phyloP scores from a whole-genome alignment of 768 basidiomycete species.

The Cystobasidiopsis lactophilus region DNA sequence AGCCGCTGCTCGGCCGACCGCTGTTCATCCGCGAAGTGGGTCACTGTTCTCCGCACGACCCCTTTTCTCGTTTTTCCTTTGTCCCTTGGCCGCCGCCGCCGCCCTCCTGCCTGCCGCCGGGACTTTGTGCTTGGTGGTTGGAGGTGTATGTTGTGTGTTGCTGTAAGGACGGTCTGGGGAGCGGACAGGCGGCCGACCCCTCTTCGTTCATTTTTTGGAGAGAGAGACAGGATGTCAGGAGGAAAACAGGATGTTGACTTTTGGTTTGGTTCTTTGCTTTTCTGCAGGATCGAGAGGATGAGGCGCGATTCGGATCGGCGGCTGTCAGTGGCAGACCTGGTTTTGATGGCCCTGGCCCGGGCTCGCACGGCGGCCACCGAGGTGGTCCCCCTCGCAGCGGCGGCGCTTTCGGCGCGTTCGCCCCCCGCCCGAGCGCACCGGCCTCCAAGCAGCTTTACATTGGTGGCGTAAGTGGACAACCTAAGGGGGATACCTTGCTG shows the following conservation, averaged over 20 bases:
- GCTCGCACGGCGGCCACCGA: slow-evolving; percentile 13
- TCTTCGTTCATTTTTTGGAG: too few species aligned
- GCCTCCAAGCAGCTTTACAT: slow-evolving; percentile 8
- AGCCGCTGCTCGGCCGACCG: slow-evolving; percentile 69
- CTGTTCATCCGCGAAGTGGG: slow-evolving; percentile 89
- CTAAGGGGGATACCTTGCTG: background rate
- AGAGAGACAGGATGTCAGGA: background rate
- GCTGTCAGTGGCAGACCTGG: slow-evolving; percentile 55
- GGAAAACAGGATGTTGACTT: background rate
- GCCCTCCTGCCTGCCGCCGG: background rate
- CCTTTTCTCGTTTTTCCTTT: background rate
- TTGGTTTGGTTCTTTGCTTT: background rate
- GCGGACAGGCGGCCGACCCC: too few species aligned
- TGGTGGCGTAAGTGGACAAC: slow-evolving; percentile 1
- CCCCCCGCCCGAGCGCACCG: background rate
- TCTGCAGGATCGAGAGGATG: slow-evolving; percentile 75
- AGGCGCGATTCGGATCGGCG: slow-evolving; percentile 83
- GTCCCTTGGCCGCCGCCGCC: background rate
- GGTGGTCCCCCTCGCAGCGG: slow-evolving; percentile 12
- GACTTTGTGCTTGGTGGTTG: too few species aligned
- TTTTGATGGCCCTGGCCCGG: slow-evolving; percentile 15
- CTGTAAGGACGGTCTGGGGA: background rate
- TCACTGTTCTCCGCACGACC: background rate
- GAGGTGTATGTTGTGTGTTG: background rate
- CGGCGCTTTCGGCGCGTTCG: slow-evolving; percentile 12